Conservation (phyloP, 192 early-diverging fungal genomes). For the Dissophora ornata region DNA sequence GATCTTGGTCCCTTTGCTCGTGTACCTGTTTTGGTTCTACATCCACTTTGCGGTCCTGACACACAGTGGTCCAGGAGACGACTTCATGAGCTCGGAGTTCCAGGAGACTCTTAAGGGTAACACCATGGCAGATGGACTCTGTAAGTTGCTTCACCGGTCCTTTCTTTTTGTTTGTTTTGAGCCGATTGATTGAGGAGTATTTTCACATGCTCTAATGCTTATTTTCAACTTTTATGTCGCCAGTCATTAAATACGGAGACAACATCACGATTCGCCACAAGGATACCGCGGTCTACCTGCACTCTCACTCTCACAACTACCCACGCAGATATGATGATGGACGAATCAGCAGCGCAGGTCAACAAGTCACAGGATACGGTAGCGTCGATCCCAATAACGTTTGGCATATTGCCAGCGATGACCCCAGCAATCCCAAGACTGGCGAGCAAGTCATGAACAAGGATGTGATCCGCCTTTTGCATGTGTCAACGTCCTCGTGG, state of each 20-base stretch:
- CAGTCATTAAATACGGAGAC: constrained; percentile 84
- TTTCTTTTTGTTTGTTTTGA: too few relatives aligned
- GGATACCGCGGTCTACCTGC: constrained; percentile 78
- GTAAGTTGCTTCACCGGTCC: too few relatives aligned
- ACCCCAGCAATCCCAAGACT: constrained; percentile 53
- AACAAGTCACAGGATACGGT: constrained; percentile 91
- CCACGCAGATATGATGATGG: constrained; percentile 94
- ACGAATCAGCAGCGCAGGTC: constrained; percentile 83
- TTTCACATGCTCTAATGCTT: too few relatives aligned
- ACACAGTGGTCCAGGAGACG: constrained; percentile 89
- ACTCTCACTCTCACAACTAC: constrained; percentile 83
- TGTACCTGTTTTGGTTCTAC: constrained; percentile 92
- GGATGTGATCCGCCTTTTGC: constrained; percentile 83
- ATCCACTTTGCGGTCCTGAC: constrained; percentile 90
- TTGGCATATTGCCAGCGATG: constrained; percentile 61
- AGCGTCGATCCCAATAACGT: constrained; percentile 80
- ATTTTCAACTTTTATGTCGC: background rate
- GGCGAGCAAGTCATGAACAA: constrained; percentile 68
- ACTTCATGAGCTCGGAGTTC: constrained; percentile 91
- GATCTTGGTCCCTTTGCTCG: constrained; percentile 79
- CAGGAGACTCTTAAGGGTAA: constrained; percentile 86
- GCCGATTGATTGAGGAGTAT: too few relatives aligned
- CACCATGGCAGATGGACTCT: constrained; percentile 70
- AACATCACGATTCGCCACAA: constrained; percentile 84
- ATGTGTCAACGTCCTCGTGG: constrained; percentile 66